Evolutionary conservation across 257 asterid genomes (phyloP).

Genomic region (Solanum ossicruentum): DNA sequence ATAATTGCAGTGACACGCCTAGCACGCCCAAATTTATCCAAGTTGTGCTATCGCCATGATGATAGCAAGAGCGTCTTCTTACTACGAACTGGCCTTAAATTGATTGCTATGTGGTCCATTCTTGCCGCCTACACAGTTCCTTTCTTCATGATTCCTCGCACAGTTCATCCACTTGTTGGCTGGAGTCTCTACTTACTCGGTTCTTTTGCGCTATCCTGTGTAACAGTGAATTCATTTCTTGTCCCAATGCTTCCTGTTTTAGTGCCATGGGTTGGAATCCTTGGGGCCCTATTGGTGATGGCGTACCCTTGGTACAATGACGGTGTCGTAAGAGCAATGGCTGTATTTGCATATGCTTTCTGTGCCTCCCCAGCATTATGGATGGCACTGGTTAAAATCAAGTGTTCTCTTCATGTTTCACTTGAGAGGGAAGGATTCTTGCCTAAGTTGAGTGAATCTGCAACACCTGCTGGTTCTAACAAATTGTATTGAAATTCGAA

Average conservation of each 20-base stretch:
- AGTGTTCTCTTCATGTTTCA: constrained; percentile 38
- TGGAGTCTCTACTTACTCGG: constrained; percentile 65
- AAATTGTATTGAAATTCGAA: constrained; percentile 27
- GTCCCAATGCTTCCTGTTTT: constrained; percentile 45
- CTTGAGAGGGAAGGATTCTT: constrained; percentile 51
- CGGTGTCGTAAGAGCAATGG: constrained; percentile 57
- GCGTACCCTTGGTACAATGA: constrained; percentile 54
- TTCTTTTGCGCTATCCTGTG: constrained; percentile 26
- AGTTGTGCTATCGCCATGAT: constrained; percentile 43
- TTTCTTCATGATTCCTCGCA: constrained; percentile 36
- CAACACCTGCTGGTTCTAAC: constrained; percentile 29
- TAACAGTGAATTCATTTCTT: constrained; percentile 32
- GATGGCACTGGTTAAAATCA: constrained; percentile 22
- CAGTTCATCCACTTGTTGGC: constrained; percentile 58
- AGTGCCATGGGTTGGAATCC: constrained; percentile 36
- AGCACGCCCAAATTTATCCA: constrained; percentile 50
- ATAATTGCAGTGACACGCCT: constrained; percentile 42
- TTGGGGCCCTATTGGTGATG: constrained; percentile 54
- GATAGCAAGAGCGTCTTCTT: constrained; percentile 32
- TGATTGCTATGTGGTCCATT: constrained; percentile 49
- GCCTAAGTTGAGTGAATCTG: constrained; percentile 37
- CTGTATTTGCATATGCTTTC: constrained; percentile 43
- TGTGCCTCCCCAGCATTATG: constrained; percentile 50
- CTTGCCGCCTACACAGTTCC: constrained; percentile 49
- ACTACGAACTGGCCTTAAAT: constrained; percentile 38